Evolutionary conservation across 805 yeast species (phyloP), one percentile per base, ranked within the genome.

Genomic region (Candida andamanensis): DNA sequence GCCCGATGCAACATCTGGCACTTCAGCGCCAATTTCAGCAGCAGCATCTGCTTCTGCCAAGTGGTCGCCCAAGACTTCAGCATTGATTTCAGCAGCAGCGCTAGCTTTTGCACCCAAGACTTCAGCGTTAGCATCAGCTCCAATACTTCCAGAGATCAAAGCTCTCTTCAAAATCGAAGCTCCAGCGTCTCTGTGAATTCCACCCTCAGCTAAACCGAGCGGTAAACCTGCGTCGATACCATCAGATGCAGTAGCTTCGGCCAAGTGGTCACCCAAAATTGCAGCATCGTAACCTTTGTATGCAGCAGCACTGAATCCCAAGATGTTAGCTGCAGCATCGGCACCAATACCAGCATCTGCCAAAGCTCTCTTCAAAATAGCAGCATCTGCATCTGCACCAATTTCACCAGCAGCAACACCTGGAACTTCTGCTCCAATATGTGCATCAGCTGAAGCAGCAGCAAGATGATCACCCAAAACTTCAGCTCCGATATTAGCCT

Each of bases 391-490:
- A 19, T 22, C 37, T 10, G 9, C 24, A 15, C 29, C 28, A 21
- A 21, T n/a, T 6, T 27, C 29, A 24, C 28, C 35, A 27, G 21
- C 26, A n/a, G 16, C 29, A 10, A 35, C 13, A 19, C 26, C 34
- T 32, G 32, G 29, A 20, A 26, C 6, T 17, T 15, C 30, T 27
- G 35, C 40, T n/a, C 24, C 38, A 23, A 26, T 26, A 32, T 35
- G 36, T 18, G 29, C 33, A 30, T 34, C 28, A 22, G 41, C 47
- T 12, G 38, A 33, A 15, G 35, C 42, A 22, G 40, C 50, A 28
- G 28, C 44, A 19, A 44, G 15, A 35, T 44, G 40, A 34, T 39
- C 45, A 30, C 49, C 47, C 14, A 28, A 29, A 26, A 48, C 28
- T 16, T 33, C 40, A 26, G 25, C 46, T 14, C 19, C 44, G 14